Conservation (phyloP, 805 yeast genomes). For the Kurtzmaniella cleridarum region DNA sequence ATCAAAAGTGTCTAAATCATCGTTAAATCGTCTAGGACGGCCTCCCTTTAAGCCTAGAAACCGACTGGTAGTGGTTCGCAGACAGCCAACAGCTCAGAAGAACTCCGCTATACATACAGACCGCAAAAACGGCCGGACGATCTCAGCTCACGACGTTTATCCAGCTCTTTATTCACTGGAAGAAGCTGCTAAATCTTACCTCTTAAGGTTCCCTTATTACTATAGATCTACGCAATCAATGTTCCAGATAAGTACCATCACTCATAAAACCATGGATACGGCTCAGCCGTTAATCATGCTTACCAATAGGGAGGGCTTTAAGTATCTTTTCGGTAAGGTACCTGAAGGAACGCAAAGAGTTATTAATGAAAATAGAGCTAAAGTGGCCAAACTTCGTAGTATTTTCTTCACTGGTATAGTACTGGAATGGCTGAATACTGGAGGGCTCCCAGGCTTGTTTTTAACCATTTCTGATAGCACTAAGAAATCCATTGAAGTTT, state of each 20-base stretch:
- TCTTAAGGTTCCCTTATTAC: constrained; percentile 9
- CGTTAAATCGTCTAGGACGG: too few species aligned
- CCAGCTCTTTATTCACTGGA: too few species aligned
- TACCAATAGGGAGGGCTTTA: constrained; percentile 43
- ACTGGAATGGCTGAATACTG: constrained; percentile 63
- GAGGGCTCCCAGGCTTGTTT: constrained; percentile 91
- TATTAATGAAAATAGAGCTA: constrained; percentile 54
- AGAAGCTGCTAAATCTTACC: too few species aligned
- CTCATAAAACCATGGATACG: constrained; percentile 53
- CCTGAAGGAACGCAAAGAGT: constrained; percentile 86
- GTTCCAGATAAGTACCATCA: constrained; percentile 47
- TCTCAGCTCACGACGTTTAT: too few species aligned
- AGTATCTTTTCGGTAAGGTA: constrained; percentile 70
- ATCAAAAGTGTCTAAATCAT: too few species aligned
- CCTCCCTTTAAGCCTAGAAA: too few species aligned
- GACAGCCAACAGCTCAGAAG: too few species aligned
- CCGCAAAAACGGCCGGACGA: too few species aligned
- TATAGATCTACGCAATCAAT: constrained; percentile 20
- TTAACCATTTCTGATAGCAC: constrained; percentile 81
- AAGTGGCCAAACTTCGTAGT: constrained; percentile 52
- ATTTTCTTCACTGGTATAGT: constrained; percentile 77
- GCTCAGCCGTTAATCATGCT: constrained; percentile 52
- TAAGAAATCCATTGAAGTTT: constrained; percentile 48
- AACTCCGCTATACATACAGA: too few species aligned
- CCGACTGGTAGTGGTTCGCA: too few species aligned